Evolutionary conservation across 805 yeast genomes (phyloP).

Genomic region (Monosporozyma siamensis): DNA sequence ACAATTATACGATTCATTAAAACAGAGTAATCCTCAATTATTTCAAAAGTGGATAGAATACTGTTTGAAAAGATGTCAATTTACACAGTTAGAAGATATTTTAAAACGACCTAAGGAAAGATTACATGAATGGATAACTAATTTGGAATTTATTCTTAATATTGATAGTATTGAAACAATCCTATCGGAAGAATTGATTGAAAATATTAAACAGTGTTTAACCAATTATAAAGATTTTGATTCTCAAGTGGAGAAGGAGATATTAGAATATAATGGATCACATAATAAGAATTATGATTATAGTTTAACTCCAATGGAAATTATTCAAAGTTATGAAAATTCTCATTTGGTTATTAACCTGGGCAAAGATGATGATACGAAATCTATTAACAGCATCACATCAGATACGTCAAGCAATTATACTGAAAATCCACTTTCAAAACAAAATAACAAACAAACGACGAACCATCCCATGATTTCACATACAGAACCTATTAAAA

Average conservation of each 20-base stretch:
- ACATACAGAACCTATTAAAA: neutral
- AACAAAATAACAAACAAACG: too few relatives aligned
- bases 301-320: conserved; percentile 23
- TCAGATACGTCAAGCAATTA: conserved; percentile 9
- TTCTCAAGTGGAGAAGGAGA: conserved; percentile 12
- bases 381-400: neutral
- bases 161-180: neutral
- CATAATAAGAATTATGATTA: conserved; percentile 15
- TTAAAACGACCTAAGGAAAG: conserved; percentile 29
- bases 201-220: conserved; percentile 3
- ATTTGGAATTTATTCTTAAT: conserved; percentile 7
- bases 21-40: conserved; percentile 9
- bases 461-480: neutral
- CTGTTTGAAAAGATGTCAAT: conserved; percentile 25
- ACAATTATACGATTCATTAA: conserved; percentile 16
- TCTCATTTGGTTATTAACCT: neutral
- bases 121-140: conserved; percentile 18
- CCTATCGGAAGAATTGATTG: neutral
- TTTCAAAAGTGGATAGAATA: conserved; percentile 30
- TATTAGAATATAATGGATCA: conserved; percentile 10
- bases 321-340: conserved; percentile 21
- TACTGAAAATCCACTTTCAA: neutral
- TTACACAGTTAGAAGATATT: conserved; percentile 25
- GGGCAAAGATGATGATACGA: neutral
- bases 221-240: conserved; percentile 12